Conservation (phyloP, 805 yeast species). For the Teunomyces tritomae region DNA sequence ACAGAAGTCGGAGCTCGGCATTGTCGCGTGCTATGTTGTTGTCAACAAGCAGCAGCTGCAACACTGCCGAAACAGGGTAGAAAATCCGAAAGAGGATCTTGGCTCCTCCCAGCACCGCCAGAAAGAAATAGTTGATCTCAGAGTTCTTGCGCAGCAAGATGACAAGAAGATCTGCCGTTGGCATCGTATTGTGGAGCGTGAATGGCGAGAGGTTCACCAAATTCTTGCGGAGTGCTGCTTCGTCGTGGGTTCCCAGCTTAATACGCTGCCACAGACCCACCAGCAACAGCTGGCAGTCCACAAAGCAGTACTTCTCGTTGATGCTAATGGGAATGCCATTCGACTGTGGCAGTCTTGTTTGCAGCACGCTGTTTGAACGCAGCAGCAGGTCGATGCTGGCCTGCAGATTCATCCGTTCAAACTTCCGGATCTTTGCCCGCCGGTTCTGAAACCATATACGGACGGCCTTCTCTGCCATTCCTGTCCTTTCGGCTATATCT, state of each 20-base stretch:
- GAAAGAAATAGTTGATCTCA: conserved; percentile 76
- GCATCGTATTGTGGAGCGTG: conserved; percentile 61
- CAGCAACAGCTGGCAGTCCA: conserved; percentile 64
- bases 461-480: conserved; percentile 84
- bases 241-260: conserved; percentile 55
- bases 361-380: conserved; percentile 10
- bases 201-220: conserved; percentile 65
- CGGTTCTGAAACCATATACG: conserved; percentile 92
- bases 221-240: conserved; percentile 41
- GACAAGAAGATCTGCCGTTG: conserved; percentile 67
- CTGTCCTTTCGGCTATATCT: conserved; percentile 65
- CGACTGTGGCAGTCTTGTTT: not conserved
- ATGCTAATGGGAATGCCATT: conserved; percentile 14
- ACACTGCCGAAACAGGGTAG: conserved; percentile 61
- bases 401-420: conserved; percentile 45
- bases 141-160: conserved; percentile 65
- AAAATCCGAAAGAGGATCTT: conserved; percentile 71
- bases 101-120: conserved; percentile 65
- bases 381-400: not conserved
- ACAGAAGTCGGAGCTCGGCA: conserved; percentile 48
- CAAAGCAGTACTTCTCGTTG: conserved; percentile 65
- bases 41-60: conserved; percentile 55
- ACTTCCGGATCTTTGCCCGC: conserved; percentile 72
- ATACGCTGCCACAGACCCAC: conserved; percentile 83
- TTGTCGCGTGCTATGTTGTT: conserved; percentile 40